Evolutionary conservation across 164 flowering plant genomes (phyloP).

Genomic region (Magnolia sinica): DNA sequence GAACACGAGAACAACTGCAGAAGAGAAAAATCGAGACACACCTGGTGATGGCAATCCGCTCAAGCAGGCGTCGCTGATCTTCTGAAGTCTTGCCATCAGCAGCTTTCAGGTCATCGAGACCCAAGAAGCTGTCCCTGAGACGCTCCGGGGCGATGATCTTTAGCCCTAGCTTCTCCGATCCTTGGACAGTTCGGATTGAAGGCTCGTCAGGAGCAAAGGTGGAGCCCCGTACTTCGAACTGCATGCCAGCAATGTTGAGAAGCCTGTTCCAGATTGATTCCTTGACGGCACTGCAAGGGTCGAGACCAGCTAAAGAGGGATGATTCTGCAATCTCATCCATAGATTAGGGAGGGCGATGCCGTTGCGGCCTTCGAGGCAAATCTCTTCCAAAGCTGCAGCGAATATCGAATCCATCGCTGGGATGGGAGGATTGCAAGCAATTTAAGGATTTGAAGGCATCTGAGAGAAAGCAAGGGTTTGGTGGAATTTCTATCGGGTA

Average conservation of each 20-base stretch:
- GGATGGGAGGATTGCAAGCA: neutral
- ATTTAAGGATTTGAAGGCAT: neutral
- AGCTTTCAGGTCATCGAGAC: conserved; percentile 58
- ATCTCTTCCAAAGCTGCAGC: conserved; percentile 71
- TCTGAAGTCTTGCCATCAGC: conserved; percentile 39
- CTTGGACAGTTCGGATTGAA: conserved; percentile 33
- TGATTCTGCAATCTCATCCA: conserved; percentile 44
- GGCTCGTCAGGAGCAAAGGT: conserved; percentile 17
- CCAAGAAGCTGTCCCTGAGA: conserved; percentile 64
- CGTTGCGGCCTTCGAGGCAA: conserved; percentile 47
- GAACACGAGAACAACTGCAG: no score
- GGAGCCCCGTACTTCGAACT: conserved; percentile 22
- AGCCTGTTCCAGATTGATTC: conserved; percentile 45
- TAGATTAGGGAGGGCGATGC: conserved; percentile 41
- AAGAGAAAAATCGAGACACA: conserved; percentile 4
- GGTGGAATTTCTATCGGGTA: neutral
- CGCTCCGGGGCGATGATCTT: conserved; percentile 53
- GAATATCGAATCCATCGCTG: conserved; percentile 61
- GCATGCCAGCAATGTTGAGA: conserved; percentile 43
- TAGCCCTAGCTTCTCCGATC: conserved; percentile 43
- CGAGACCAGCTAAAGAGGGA: conserved; percentile 36
- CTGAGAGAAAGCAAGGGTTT: neutral
- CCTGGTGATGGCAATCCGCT: conserved; percentile 60
- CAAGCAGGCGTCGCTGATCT: conserved; percentile 50
- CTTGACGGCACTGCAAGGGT: conserved; percentile 43